Percentiles rank a stretch among this genome's conserved stretches.
Conservation (phyloP, 768 basidiomycete genomes). For the Rhodotorula toruloides region DNA sequence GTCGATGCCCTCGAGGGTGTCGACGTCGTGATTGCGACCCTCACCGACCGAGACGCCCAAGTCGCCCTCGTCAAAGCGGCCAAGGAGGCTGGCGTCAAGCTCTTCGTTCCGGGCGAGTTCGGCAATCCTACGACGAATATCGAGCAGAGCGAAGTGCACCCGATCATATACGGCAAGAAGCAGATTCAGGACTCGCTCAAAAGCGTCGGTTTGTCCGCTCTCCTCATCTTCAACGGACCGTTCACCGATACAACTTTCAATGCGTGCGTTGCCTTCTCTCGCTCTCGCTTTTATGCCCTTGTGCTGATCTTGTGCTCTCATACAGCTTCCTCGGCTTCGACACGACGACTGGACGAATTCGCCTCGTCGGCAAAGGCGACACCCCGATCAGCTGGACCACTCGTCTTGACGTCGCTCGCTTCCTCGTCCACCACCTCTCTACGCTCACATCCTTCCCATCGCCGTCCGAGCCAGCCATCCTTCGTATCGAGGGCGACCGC, state of each 20-base stretch:
- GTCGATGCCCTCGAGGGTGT: slow-evolving; percentile 8
- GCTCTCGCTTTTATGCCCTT: not conserved
- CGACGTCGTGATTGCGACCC: slow-evolving; percentile 21
- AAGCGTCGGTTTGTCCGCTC: not conserved
- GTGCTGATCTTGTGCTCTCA: not conserved
- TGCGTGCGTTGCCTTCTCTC: not conserved
- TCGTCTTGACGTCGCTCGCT: not conserved
- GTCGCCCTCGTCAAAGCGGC: slow-evolving; percentile 16
- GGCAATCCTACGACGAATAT: slow-evolving; percentile 27
- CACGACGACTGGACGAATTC: not conserved
- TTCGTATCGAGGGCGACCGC: slow-evolving; percentile 1
- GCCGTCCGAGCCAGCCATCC: not conserved
- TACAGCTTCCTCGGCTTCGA: not conserved
- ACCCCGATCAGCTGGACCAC: slow-evolving; percentile 13
- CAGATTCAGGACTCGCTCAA: slow-evolving; percentile 4
- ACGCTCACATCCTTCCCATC: not conserved
- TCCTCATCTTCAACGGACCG: not conserved
- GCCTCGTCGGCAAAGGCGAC: not conserved
- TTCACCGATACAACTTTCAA: slow-evolving; percentile 3
- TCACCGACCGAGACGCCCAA: slow-evolving; percentile 20
- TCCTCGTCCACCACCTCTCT: slow-evolving; percentile 13
- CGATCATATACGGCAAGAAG: slow-evolving; percentile 11
- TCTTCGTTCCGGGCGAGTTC: slow-evolving; percentile 47
- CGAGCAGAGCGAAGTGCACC: not conserved
- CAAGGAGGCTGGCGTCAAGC: slow-evolving; percentile 43